phyloP scores from a whole-genome alignment of 2,329 filamentous ascomycete species.

The Monilinia fructigena region DNA sequence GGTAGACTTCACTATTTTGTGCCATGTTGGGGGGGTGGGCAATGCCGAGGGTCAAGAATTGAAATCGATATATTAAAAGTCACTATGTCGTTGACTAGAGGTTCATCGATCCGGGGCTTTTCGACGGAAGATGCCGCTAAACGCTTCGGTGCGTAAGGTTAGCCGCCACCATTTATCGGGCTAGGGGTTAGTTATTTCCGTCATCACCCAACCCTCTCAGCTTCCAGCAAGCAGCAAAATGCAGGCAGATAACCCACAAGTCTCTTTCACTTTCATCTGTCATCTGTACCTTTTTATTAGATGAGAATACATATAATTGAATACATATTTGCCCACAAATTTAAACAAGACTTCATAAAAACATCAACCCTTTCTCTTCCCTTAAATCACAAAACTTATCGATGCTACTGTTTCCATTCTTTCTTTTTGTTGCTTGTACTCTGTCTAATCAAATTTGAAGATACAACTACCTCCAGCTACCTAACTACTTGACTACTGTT shows the following conservation, averaged over 20 bases:
- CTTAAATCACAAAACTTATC: background rate
- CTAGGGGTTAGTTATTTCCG: slow-evolving; percentile 10
- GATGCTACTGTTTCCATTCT: slow-evolving; percentile 10
- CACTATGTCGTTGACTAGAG: slow-evolving; percentile 26
- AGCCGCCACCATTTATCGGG: background rate
- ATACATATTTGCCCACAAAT: background rate
- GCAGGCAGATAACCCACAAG: slow-evolving; percentile 5
- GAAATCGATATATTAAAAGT: background rate
- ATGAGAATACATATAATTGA: slow-evolving; percentile 15
- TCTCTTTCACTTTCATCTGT: too few species aligned
- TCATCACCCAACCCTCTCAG: background rate
- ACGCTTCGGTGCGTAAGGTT: slow-evolving; percentile 7
- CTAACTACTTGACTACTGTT: background rate
- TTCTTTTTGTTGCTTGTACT: slow-evolving; percentile 15
- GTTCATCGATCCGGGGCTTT: slow-evolving; percentile 16
- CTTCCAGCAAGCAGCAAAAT: slow-evolving; percentile 10
- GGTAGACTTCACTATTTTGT: slow-evolving; percentile 55
- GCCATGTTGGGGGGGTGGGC: slow-evolving; percentile 46
- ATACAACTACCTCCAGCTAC: background rate
- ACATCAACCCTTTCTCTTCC: background rate
- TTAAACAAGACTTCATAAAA: background rate
- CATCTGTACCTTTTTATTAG: slow-evolving; percentile 2
- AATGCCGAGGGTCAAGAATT: background rate
- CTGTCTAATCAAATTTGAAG: slow-evolving; percentile 6
- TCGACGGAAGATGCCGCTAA: slow-evolving; percentile 21